These are phyloP conservation scores for Thermochaetoides thermophila DNA, from an alignment of 495 filamentous ascomycete genomes.

Conservation along the genomic window DNA sequence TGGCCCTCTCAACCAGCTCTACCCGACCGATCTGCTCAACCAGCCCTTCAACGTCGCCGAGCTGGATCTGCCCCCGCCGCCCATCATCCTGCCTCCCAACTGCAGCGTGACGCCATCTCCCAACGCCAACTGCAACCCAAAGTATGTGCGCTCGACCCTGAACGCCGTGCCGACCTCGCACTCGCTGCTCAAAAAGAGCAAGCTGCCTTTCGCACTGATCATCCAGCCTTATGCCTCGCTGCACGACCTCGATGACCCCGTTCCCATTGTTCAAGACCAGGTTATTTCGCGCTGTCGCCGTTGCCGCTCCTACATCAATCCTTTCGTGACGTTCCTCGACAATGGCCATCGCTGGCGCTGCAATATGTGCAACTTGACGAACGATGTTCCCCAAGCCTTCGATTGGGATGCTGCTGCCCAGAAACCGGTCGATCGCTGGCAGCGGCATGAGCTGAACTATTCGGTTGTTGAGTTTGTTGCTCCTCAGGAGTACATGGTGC, in stretches of 20 bases:
- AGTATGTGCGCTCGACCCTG: slow-evolving; percentile 89
- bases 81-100: slow-evolving; percentile 84
- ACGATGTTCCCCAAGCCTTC: slow-evolving; percentile 95
- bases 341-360: slow-evolving; percentile 96
- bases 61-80: slow-evolving; percentile 80
- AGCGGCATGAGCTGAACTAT: slow-evolving; percentile 82
- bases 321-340: slow-evolving; percentile 89
- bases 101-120: slow-evolving; percentile 86
- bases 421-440: slow-evolving; percentile 78
- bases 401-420: slow-evolving; percentile 91
- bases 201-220: slow-evolving; percentile 84
- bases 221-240: slow-evolving; percentile 91
- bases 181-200: slow-evolving; percentile 87
- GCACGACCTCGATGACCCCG: slow-evolving; percentile 78
- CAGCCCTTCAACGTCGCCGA: slow-evolving; percentile 91
- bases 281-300: slow-evolving; percentile 92
- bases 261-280: slow-evolving; percentile 89
- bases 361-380: slow-evolving; percentile 98
- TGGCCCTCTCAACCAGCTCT: slow-evolving; percentile 67
- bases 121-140: slow-evolving; percentile 79
- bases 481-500: slow-evolving; percentile 98
- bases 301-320: slow-evolving; percentile 94
- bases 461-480: slow-evolving; percentile 93
- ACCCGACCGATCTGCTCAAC: slow-evolving; percentile 77
- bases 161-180: slow-evolving; percentile 87